A percentile compares a stretch with the other conserved stretches of the same genome.
Evolutionary conservation across 805 yeast species (phyloP).

Genomic region (Metahyphopichia silvanorum): DNA sequence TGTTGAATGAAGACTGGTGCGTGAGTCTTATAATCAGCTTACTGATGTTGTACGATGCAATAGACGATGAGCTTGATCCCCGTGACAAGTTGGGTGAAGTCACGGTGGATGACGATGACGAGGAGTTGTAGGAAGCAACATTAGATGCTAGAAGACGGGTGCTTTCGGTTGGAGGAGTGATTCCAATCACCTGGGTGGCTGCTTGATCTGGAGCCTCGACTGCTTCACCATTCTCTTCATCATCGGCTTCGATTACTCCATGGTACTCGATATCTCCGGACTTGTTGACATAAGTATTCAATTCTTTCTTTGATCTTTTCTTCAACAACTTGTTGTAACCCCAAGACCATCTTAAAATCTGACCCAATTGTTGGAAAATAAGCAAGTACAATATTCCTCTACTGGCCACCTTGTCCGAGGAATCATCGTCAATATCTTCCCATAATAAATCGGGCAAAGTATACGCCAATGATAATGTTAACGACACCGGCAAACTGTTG

Average conservation of each 20-base stretch:
- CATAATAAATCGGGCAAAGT: constrained; percentile 73
- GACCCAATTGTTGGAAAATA: constrained; percentile 81
- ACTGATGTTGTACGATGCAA: background rate
- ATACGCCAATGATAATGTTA: constrained; percentile 75
- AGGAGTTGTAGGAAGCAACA: background rate
- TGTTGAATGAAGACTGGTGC: background rate
- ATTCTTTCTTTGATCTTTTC: constrained; percentile 42
- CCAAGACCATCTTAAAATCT: constrained; percentile 83
- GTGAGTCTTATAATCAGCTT: too few relatives aligned
- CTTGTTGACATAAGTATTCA: constrained; percentile 16
- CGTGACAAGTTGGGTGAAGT: background rate
- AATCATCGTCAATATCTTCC: constrained; percentile 68
- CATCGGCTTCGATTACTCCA: background rate
- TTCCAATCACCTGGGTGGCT: too few relatives aligned
- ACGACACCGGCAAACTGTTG: constrained; percentile 89
- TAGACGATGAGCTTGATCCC: background rate
- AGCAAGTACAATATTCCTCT: constrained; percentile 73
- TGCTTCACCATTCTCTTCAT: constrained; percentile 1
- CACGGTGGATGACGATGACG: background rate
- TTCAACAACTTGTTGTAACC: constrained; percentile 71
- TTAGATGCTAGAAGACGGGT: background rate
- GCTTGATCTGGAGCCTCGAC: too few relatives aligned
- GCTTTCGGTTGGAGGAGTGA: too few relatives aligned
- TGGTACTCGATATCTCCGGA: constrained; percentile 5
- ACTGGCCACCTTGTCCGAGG: constrained; percentile 67